Evolutionary conservation across 225 moss, liverwort and hornwort genomes (phyloP), one percentile per base, ranked within the genome.

Genomic region (Polytrichum commune): DNA sequence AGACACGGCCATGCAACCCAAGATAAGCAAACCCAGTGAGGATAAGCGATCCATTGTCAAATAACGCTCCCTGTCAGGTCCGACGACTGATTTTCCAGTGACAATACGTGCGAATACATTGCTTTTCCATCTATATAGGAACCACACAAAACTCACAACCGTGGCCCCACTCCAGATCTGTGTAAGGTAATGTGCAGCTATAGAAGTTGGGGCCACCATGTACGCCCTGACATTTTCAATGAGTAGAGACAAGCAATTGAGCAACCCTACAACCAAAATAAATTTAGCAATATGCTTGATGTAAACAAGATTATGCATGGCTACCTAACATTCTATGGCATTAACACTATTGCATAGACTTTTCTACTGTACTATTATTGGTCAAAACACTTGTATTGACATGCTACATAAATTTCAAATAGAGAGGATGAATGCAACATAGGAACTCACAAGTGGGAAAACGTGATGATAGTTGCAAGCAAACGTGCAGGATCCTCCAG

Each of bases 111-210:
- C 79, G 62, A 94, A 82, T 0, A 82, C 79, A 62, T 88, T 89
- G 68, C 80, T 68, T 76, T 98, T 98, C 92, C 92, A 98, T 5
- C 86, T 88, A 18, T 94, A 90, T 16, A 98, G 57, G 78, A 94
- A 98, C 89, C 88, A 87, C 54, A 87, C 78, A 19, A 83, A 22
- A 64, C 84, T 82, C 27, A 82, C 6, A 24, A 92, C 79, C 53
- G 85, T 91, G 54, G 86, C 91, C 56, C 94, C 94, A 69, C 82
- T 91, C 93, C 89, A 94, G 18, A 94, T 85, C 18, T 92, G 89
- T 72, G 84, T 83, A 61, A 94, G 29, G 73, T 91, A 91, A 35
- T 88, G 82, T 33, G 89, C 75, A 30, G 85, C 84, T 62, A 84
- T 68, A 27, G 90, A 71, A 60, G 84, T 90, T 7, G 97, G 91